A percentile compares a stretch with the other conserved stretches of the same genome.
These are phyloP conservation scores for Cladosporium velox DNA, from an alignment of 2,329 filamentous ascomycete genomes.

Conservation along the genomic window DNA sequence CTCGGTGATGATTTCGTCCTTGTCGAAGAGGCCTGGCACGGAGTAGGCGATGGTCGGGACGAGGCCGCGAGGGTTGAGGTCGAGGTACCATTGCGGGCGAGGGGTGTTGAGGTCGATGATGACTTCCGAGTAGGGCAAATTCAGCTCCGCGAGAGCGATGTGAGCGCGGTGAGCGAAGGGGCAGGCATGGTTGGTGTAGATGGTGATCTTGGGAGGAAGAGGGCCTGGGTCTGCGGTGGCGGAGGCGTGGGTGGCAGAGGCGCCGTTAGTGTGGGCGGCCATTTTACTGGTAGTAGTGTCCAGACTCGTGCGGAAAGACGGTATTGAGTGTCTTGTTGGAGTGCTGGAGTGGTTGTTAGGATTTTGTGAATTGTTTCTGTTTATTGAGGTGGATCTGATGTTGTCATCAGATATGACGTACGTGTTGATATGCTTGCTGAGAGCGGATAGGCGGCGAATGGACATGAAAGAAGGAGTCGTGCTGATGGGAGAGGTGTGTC, in stretches of 20 bases:
- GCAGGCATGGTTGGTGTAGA: slow-evolving; percentile 71
- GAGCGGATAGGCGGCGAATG: slow-evolving; percentile 10
- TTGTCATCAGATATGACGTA: slow-evolving; percentile 16
- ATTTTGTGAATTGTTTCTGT: background rate
- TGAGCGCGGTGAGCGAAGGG: slow-evolving; percentile 72
- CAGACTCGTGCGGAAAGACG: background rate
- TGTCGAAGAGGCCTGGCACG: slow-evolving; percentile 41
- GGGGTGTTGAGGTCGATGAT: slow-evolving; percentile 68
- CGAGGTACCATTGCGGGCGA: slow-evolving; percentile 71
- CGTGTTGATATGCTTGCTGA: slow-evolving; percentile 10
- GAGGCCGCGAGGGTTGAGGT: slow-evolving; percentile 76
- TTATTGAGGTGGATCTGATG: background rate
- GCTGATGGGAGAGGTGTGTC: background rate
- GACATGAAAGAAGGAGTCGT: background rate
- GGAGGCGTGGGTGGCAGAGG: slow-evolving; percentile 12
- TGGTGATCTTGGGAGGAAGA: slow-evolving; percentile 54
- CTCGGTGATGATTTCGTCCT: slow-evolving; percentile 67
- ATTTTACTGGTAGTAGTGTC: background rate
- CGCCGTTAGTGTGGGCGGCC: slow-evolving; percentile 19
- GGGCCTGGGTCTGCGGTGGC: background rate
- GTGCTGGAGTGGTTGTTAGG: background rate
- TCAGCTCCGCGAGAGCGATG: slow-evolving; percentile 37
- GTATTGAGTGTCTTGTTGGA: background rate
- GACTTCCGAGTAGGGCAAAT: slow-evolving; percentile 38
- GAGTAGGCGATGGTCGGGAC: slow-evolving; percentile 71